A percentile compares a stretch with the other conserved stretches of the same genome.
Evolutionary conservation across 495 filamentous ascomycete species (phyloP).

Genomic region (Halenospora varia): DNA sequence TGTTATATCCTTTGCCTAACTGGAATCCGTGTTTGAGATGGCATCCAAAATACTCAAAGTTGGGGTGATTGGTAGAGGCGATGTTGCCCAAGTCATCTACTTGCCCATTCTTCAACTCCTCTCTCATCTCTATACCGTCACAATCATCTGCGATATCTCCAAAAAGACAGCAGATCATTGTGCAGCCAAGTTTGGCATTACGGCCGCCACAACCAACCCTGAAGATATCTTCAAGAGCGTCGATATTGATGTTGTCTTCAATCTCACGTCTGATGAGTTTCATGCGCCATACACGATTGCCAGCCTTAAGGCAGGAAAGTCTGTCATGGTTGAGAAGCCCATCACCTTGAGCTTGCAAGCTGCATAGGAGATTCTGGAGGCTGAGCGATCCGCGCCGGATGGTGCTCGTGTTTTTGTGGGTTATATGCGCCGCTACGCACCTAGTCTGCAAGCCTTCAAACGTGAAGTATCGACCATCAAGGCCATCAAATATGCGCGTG

Average conservation of each 20-base stretch:
- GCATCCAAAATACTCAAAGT: slow-evolving; percentile 21
- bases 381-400: slow-evolving; percentile 25
- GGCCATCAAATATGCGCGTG: slow-evolving; percentile 49
- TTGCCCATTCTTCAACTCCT: slow-evolving; percentile 43
- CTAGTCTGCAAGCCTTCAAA: slow-evolving; percentile 43
- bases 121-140: slow-evolving; percentile 12
- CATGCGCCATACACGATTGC: slow-evolving; percentile 45
- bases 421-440: slow-evolving; percentile 51
- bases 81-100: slow-evolving; percentile 47
- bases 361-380: slow-evolving; percentile 11
- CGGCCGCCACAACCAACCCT: slow-evolving; percentile 4
- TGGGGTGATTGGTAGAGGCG: slow-evolving; percentile 45
- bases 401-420: slow-evolving; percentile 45
- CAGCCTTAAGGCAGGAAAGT: slow-evolving; percentile 46
- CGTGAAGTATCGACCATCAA: slow-evolving; percentile 38
- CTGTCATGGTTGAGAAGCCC: slow-evolving; percentile 53
- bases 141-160: slow-evolving; percentile 17
- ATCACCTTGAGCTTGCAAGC: slow-evolving; percentile 28
- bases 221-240: slow-evolving; percentile 12
- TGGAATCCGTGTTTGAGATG: not conserved
- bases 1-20: not conserved
- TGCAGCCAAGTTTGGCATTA: slow-evolving; percentile 4
- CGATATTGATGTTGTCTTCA: slow-evolving; percentile 47
- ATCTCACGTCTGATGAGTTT: slow-evolving; percentile 46
- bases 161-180: slow-evolving; percentile 9